Evolutionary conservation across 2,329 filamentous ascomycete species (phyloP).

Genomic region (Calonectria crousiana): DNA sequence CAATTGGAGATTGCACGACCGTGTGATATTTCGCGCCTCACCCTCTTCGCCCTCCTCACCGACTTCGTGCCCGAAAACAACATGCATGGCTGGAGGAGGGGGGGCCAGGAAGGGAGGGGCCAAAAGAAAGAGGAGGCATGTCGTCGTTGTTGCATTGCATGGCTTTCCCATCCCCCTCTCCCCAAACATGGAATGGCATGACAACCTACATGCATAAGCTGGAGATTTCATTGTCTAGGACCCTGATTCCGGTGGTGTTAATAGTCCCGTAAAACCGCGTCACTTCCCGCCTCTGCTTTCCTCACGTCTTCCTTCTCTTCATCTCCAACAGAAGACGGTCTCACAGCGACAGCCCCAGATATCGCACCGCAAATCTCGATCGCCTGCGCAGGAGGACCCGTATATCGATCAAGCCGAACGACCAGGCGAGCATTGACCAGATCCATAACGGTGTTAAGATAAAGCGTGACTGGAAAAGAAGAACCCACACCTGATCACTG

Average conservation of each 20-base stretch:
- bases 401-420: neutral
- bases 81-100: neutral
- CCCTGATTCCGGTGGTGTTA: neutral
- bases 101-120: neutral
- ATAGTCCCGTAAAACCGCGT: neutral
- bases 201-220: constrained; percentile 20
- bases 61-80: neutral
- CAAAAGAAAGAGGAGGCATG: neutral
- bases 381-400: neutral
- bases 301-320: neutral
- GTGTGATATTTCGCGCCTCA: neutral
- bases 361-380: neutral
- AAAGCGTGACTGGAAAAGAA: neutral
- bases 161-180: neutral
- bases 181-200: constrained; percentile 16
- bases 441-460: neutral
- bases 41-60: neutral
- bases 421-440: neutral
- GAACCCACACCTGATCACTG: neutral
- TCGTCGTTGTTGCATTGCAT: neutral
- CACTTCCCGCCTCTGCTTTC: neutral
- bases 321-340: neutral
- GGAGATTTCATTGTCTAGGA: neutral
- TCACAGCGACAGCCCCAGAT: neutral
- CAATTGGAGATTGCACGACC: neutral